A percentile compares a stretch with the other conserved stretches of the same genome.
phyloP scores from a whole-genome alignment of 139 green algal species.

The Chlamydomonas incerta region DNA sequence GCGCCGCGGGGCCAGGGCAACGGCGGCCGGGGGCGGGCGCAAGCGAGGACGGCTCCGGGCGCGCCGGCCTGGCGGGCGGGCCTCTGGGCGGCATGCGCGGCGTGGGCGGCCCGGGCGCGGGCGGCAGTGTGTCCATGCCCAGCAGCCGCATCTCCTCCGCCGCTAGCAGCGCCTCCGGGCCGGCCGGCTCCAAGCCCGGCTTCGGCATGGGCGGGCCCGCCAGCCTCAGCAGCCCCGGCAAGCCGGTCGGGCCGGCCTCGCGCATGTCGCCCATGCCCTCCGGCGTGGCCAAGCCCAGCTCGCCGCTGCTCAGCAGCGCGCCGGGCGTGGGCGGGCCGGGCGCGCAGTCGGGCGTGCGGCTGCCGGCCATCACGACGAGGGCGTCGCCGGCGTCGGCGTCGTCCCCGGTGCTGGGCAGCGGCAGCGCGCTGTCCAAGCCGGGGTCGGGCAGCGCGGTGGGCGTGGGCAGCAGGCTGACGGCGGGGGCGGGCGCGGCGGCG shows the following conservation, averaged over 20 bases:
- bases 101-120: not conserved
- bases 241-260: not conserved
- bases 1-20: not conserved
- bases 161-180: not conserved
- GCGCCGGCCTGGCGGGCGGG: not conserved
- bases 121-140: not conserved
- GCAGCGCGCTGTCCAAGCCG: not conserved
- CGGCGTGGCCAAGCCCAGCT: not conserved
- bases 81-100: conserved; percentile 3
- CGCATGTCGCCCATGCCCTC: not conserved
- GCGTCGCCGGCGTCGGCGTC: conserved; percentile 1
- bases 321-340: not conserved
- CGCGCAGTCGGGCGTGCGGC: not conserved
- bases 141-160: conserved; percentile 18
- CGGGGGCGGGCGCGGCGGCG: not conserved
- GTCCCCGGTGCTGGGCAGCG: not conserved
- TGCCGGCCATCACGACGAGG: conserved; percentile 25
- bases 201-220: conserved; percentile 8
- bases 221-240: not conserved
- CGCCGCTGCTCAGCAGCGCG: conserved; percentile 6
- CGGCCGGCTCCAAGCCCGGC: not conserved
- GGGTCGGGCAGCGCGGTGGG: not conserved
- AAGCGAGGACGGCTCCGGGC: conserved; percentile 32
- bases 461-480: not conserved
- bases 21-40: not conserved